phyloP scores from a whole-genome alignment of 495 filamentous ascomycete genomes.

The Coniosporium apollinis region DNA sequence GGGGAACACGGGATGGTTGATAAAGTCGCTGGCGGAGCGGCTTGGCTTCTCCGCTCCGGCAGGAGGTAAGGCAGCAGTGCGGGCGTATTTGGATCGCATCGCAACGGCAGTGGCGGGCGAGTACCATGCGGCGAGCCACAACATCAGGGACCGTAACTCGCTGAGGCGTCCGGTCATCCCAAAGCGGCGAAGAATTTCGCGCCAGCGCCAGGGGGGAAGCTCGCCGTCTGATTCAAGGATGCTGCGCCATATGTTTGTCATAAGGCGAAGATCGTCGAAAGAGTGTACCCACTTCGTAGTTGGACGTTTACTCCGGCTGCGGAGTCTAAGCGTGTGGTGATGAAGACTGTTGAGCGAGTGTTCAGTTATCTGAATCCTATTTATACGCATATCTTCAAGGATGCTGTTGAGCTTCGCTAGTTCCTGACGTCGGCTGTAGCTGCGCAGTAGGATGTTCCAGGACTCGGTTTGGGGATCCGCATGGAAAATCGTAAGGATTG shows the following conservation, averaged over 20 bases:
- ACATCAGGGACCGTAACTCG: slow-evolving; percentile 25
- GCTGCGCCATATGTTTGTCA: slow-evolving; percentile 19
- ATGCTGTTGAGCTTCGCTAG: slow-evolving; percentile 2
- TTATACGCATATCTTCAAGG: slow-evolving; percentile 4
- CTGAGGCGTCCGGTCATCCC: slow-evolving; percentile 29
- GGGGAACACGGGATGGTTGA: not conserved
- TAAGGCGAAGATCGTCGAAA: slow-evolving; percentile 14
- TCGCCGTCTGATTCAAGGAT: slow-evolving; percentile 19
- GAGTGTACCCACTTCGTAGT: not conserved
- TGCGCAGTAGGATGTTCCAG: slow-evolving; percentile 28
- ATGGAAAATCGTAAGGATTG: slow-evolving; percentile 25
- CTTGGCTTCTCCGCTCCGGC: not conserved
- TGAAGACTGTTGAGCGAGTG: slow-evolving; percentile 4
- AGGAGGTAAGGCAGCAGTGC: slow-evolving; percentile 22
- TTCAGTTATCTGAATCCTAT: not conserved
- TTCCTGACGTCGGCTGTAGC: slow-evolving; percentile 14
- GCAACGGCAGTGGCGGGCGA: not conserved
- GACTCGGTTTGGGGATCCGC: slow-evolving; percentile 8
- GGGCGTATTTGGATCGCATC: slow-evolving; percentile 24
- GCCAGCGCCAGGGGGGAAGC: slow-evolving; percentile 27
- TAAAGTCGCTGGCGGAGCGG: not conserved
- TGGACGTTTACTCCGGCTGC: slow-evolving; percentile 2
- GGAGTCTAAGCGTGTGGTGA: slow-evolving; percentile 4
- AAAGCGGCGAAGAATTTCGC: slow-evolving; percentile 30
- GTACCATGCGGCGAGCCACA: slow-evolving; percentile 9